Evolutionary conservation across 805 yeast genomes (phyloP).

Genomic region (Candida anglica): DNA sequence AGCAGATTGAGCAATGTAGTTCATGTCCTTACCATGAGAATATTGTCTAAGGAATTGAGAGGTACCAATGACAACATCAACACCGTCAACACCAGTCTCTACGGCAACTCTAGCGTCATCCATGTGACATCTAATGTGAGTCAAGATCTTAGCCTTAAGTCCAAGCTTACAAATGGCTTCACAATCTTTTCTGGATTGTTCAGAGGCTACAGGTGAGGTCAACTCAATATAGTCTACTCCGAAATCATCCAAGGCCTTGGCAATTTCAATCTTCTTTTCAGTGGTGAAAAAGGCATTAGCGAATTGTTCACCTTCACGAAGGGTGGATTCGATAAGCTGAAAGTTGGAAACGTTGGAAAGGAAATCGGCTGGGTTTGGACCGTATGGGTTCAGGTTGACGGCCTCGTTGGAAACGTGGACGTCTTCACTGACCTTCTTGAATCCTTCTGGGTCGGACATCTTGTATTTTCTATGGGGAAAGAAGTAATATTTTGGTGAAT

Average conservation of each 20-base stretch:
- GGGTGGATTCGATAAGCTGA: conserved; percentile 90
- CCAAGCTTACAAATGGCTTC: conserved; percentile 98
- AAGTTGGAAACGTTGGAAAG: conserved; percentile 84
- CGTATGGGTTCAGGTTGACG: conserved; percentile 67
- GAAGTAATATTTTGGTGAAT: neutral
- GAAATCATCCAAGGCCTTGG: conserved; percentile 93
- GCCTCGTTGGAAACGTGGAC: conserved; percentile 17
- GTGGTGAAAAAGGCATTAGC: conserved; percentile 95
- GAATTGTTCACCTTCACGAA: conserved; percentile 98
- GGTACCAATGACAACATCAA: conserved; percentile 96
- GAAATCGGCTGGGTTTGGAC: conserved; percentile 91
- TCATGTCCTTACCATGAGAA: conserved; percentile 98
- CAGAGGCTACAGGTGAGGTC: conserved; percentile 97
- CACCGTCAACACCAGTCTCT: conserved; percentile 98
- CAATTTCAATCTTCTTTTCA: conserved; percentile 94
- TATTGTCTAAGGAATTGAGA: conserved; percentile 91
- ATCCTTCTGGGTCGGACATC: conserved; percentile 23
- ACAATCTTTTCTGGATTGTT: conserved; percentile 88
- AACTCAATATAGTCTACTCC: conserved; percentile 98
- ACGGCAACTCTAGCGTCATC: conserved; percentile 98
- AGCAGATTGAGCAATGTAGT: conserved; percentile 92
- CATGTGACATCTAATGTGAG: conserved; percentile 98
- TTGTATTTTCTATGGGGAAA: neutral
- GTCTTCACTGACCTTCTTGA: conserved; percentile 33
- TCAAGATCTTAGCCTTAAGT: conserved; percentile 88